Evolutionary conservation across 179 eudicot species (phyloP), one percentile per base, ranked within the genome.

Genomic region (Dionaea muscipula): DNA sequence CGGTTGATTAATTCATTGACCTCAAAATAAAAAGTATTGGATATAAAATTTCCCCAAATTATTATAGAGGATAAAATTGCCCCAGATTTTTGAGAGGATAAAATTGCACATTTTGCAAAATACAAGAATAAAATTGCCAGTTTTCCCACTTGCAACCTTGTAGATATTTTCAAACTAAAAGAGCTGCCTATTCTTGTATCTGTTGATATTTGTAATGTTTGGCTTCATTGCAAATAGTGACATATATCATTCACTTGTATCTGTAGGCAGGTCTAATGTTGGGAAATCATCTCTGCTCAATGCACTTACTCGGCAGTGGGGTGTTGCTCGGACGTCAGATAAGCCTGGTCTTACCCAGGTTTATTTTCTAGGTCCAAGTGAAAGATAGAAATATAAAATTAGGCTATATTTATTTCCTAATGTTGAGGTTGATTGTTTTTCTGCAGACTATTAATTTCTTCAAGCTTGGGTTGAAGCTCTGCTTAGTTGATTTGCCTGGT

Each of bases 341-440:
- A 90, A 90, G 75, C 97, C 97, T 56, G 97, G 97, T 36, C 97
- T 68, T 53, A 90, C 97, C 47, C 97, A 86, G 97, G 97, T 89
- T 56, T 60, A 5, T 17, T 60, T 60, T 57, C 50, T 39, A 51
- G 38, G 22, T 40, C 24, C 46, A 9, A 43, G 66, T 44, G 56
- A 26, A 40, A 55, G 17, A 40, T 48, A 31, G 9, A 46, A 33
- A 22, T 26, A 41, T 24, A 22, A 26, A 47, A 51, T 2, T 24
- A 53, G 46, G 37, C 31, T 58, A 52, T 41, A 2, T 19, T 12
- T 16, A 12, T 17, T n/a, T 47, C 45, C 41, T 19, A 47, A 15
- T 56, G 21, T 28, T 38, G 22, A 31, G n/a, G 9, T 43, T 37
- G 35, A 38, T 8, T 60, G 26, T 72, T 56, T 43, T 68, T 64